These are phyloP conservation scores for Apiosordaria backusii DNA, from an alignment of 495 filamentous ascomycete genomes.

Conservation along the genomic window DNA sequence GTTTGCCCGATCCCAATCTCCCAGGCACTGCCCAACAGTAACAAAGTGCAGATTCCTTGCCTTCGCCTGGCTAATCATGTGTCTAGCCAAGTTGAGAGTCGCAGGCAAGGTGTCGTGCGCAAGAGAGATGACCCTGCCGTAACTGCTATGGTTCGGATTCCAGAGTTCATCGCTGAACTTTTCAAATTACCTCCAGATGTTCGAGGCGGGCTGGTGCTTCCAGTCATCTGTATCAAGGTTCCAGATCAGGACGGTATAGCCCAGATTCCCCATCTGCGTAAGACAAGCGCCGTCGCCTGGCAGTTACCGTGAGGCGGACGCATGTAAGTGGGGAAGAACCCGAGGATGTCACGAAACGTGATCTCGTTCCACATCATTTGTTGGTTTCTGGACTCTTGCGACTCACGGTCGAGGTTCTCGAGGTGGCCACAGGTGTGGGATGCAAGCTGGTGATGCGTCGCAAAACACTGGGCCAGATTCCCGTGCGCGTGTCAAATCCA, in stretches of 20 bases:
- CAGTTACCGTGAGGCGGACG: slow-evolving; percentile 36
- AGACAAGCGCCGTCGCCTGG: neutral
- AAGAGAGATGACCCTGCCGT: neutral
- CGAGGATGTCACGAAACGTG: slow-evolving; percentile 26
- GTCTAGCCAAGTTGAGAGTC: neutral
- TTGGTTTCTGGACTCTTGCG: slow-evolving; percentile 3
- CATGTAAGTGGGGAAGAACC: slow-evolving; percentile 38
- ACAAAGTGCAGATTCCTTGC: neutral
- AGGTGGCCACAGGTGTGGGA: slow-evolving; percentile 31
- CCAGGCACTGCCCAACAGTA: neutral
- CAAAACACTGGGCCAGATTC: neutral
- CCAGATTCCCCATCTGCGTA: neutral
- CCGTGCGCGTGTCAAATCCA: too few species aligned
- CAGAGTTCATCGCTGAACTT: neutral
- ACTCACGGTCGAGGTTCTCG: slow-evolving; percentile 25
- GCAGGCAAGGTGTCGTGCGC: neutral
- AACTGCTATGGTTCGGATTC: neutral
- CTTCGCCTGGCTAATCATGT: neutral
- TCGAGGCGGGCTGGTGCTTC: neutral
- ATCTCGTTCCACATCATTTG: slow-evolving; percentile 29
- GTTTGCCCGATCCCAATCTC: neutral
- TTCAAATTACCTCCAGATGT: neutral
- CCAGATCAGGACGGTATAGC: neutral
- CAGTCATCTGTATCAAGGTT: neutral
- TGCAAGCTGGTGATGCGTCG: slow-evolving; percentile 25